A percentile compares a stretch with the other conserved stretches of the same genome.
phyloP scores from a whole-genome alignment of 805 yeast genomes.

The Kockiozyma suomiensis region DNA sequence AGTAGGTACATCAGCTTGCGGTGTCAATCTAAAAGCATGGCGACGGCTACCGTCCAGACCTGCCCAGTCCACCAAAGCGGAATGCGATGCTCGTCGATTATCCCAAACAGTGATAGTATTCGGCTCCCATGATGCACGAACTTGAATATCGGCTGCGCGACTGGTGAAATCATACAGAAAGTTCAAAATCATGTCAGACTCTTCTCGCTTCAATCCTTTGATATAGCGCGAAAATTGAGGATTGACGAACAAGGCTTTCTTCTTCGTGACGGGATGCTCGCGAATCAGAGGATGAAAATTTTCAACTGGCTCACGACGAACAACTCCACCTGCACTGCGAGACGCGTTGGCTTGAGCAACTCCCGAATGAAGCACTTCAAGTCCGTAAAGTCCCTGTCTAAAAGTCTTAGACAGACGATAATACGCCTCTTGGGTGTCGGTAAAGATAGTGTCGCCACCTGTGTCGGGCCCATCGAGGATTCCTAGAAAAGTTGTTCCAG shows the following conservation, averaged over 20 bases:
- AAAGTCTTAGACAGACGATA: constrained; percentile 56
- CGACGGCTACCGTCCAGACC: constrained; percentile 53
- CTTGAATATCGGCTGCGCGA: constrained; percentile 62
- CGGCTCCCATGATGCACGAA: constrained; percentile 73
- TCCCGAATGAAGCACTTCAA: constrained; percentile 69
- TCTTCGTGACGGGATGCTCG: constrained; percentile 67
- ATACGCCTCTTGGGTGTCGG: constrained; percentile 57
- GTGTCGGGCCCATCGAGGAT: constrained; percentile 58
- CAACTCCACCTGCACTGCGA: constrained; percentile 52
- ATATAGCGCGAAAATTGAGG: constrained; percentile 58
- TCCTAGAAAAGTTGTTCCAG: constrained; percentile 67
- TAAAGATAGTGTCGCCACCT: constrained; percentile 59
- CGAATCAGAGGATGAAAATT: constrained; percentile 64
- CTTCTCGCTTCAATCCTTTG: constrained; percentile 72
- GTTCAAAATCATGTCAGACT: constrained; percentile 61
- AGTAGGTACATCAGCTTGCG: constrained; percentile 69
- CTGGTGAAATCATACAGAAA: constrained; percentile 57
- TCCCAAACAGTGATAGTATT: constrained; percentile 76
- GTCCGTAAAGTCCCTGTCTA: constrained; percentile 51
- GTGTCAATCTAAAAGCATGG: constrained; percentile 77
- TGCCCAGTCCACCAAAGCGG: constrained; percentile 65
- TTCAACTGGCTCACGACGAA: constrained; percentile 51
- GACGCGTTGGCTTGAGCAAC: constrained; percentile 62
- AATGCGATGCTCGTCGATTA: constrained; percentile 68
- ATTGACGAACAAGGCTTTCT: constrained; percentile 56